These are phyloP conservation scores for Kodamaea anthophila DNA, from an alignment of 1,139 yeast species.

Conservation along the genomic window DNA sequence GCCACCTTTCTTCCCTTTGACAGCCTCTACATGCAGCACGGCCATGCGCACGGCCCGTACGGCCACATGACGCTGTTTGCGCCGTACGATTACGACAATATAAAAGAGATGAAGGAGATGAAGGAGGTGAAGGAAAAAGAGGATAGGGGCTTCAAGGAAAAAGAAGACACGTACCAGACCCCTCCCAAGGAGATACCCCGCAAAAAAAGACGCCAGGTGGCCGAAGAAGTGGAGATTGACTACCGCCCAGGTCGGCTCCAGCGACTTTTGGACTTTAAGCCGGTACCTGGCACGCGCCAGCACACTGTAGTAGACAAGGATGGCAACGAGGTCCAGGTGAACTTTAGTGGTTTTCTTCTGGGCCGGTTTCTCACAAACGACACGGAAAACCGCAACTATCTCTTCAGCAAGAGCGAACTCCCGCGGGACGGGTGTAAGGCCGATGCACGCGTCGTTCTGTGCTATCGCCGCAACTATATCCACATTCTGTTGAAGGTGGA, in stretches of 20 bases:
- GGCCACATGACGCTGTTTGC: conserved; percentile 4
- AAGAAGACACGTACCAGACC: neutral
- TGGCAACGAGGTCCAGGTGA: conserved; percentile 17
- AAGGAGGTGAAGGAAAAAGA: neutral
- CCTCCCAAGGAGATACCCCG: conserved; percentile 6
- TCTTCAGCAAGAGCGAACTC: conserved; percentile 17
- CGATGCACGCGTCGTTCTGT: conserved; percentile 38
- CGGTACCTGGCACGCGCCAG: conserved; percentile 15
- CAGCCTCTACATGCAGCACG: conserved; percentile 6
- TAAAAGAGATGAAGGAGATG: too few relatives aligned
- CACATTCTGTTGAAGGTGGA: conserved; percentile 31
- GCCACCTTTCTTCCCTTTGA: conserved; percentile 9
- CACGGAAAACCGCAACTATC: conserved; percentile 34
- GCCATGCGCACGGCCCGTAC: conserved; percentile 2
- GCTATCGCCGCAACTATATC: conserved; percentile 42
- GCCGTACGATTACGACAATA: too few relatives aligned
- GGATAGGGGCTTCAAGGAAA: neutral
- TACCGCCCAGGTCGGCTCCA: conserved; percentile 24
- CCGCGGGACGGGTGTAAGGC: conserved; percentile 6
- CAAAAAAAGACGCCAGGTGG: conserved; percentile 3
- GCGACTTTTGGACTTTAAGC: conserved; percentile 27
- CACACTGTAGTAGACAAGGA: conserved; percentile 28
- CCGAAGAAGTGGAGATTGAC: conserved; percentile 18
- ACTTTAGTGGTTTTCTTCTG: conserved; percentile 34
- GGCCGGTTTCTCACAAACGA: conserved; percentile 42